phyloP scores from a whole-genome alignment of 2,329 filamentous ascomycete species.

The Pestalotiopsis sp. region DNA sequence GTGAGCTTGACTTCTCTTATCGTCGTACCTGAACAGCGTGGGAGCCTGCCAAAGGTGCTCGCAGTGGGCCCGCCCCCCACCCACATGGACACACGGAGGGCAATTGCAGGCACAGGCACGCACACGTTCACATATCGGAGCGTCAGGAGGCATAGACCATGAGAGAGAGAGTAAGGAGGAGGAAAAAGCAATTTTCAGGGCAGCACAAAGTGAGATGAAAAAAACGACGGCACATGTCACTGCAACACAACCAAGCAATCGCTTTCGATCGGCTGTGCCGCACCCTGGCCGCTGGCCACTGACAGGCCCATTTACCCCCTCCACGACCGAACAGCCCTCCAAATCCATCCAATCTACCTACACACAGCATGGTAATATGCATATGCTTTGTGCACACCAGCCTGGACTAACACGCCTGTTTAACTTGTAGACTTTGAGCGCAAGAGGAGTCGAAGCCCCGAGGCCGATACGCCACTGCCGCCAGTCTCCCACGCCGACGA shows the following conservation, averaged over 20 bases:
- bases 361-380: not conserved
- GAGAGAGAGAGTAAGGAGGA: not conserved
- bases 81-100: not conserved
- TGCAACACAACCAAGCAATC: not conserved
- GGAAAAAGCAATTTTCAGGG: not conserved
- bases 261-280: not conserved
- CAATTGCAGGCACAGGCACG: not conserved
- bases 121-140: not conserved
- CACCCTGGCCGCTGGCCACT: not conserved
- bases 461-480: not conserved
- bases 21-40: not conserved
- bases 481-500: not conserved
- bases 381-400: not conserved
- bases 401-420: not conserved
- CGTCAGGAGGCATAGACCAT: not conserved
- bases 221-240: not conserved
- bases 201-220: not conserved
- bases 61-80: not conserved
- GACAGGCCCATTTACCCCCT: not conserved
- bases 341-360: not conserved
- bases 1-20: not conserved
- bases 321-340: not conserved
- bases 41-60: not conserved
- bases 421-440: slow-evolving; percentile 7
- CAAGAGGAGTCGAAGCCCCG: slow-evolving; percentile 11